These are phyloP conservation scores for Paecilomyces formosus DNA, from an alignment of 2,329 filamentous ascomycete genomes.

Conservation along the genomic window DNA sequence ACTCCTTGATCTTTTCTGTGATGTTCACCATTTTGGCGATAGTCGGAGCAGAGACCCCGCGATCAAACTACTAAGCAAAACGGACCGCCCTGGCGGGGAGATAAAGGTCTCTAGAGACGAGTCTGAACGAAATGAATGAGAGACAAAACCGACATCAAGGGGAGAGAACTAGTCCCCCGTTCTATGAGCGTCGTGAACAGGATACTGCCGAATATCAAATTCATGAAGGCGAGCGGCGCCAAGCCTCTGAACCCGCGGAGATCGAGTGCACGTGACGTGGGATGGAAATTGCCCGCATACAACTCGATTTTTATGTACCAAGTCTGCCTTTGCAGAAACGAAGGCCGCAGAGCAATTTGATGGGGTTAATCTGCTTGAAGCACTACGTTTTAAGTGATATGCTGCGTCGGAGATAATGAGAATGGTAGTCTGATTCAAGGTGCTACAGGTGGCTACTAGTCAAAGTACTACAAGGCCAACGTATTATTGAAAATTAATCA, in stretches of 20 bases:
- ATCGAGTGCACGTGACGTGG: not conserved
- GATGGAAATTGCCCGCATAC: not conserved
- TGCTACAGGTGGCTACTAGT: not conserved
- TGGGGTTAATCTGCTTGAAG: no score
- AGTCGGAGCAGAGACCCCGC: conserved; percentile 2
- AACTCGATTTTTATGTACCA: not conserved
- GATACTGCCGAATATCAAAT: conserved; percentile 1
- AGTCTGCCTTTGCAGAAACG: no score
- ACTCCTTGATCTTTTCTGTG: conserved; percentile 99
- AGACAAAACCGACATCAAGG: not conserved
- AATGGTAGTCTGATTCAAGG: not conserved
- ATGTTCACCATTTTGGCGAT: conserved; percentile 84
- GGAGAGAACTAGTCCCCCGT: not conserved
- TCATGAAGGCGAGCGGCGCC: not conserved
- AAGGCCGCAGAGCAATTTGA: no score
- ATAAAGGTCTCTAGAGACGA: not conserved
- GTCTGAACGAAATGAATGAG: not conserved
- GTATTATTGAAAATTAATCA: not conserved
- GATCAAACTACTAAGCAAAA: not conserved
- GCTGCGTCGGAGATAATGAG: not conserved
- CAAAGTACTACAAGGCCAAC: not conserved
- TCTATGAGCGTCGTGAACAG: not conserved
- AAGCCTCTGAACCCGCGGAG: not conserved
- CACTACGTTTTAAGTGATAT: no score
- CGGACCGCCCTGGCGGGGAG: not conserved